phyloP scores from a whole-genome alignment of 108 stramenopile species.

The Nannochloropsis salina region DNA sequence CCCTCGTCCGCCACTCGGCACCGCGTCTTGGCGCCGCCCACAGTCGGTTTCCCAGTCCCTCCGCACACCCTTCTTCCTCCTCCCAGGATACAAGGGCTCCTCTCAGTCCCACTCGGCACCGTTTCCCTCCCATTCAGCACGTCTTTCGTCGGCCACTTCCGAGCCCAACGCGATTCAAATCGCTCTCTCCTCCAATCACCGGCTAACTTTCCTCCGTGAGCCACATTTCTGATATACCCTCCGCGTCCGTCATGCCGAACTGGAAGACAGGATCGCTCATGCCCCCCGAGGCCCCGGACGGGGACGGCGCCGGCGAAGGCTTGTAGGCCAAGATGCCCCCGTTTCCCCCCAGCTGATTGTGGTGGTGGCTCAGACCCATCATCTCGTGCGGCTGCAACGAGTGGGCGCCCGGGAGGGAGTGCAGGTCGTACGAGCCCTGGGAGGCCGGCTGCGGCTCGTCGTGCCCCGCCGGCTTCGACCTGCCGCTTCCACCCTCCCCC shows the following conservation, averaged over 20 bases:
- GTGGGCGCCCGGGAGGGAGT: background rate
- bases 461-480: background rate
- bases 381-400: background rate
- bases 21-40: too few relatives aligned
- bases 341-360: background rate
- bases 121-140: too few relatives aligned
- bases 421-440: too few relatives aligned
- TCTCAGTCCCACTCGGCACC: too few relatives aligned
- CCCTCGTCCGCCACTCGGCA: too few relatives aligned
- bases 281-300: background rate
- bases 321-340: background rate
- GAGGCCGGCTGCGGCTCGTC: background rate
- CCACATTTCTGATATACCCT: slow-evolving; percentile 17
- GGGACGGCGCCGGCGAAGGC: background rate
- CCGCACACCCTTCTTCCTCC: too few relatives aligned
- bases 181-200: too few relatives aligned
- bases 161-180: too few relatives aligned
- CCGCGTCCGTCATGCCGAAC: slow-evolving; percentile 7
- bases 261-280: background rate
- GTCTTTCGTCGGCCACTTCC: too few relatives aligned
- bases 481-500: background rate
- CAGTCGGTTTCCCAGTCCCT: too few relatives aligned
- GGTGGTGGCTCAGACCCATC: slow-evolving; percentile 2
- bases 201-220: background rate
- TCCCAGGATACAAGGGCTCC: too few relatives aligned